These are phyloP conservation scores for Cavenderia fasciculata DNA, from an alignment of 78 protist genomes.

Conservation along the genomic window DNA sequence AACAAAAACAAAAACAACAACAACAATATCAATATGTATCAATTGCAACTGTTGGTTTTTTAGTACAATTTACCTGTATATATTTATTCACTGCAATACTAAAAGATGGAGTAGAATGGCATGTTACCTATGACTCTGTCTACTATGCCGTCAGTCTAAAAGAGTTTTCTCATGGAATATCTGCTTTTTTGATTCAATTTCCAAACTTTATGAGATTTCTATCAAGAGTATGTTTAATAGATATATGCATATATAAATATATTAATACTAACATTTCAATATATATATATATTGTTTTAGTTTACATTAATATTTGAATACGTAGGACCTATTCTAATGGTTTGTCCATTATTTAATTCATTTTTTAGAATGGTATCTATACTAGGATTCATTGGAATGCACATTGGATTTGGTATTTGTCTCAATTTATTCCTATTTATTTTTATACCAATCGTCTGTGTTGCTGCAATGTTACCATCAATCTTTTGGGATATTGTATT, in stretches of 20 bases:
- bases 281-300: constrained; percentile 1
- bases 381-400: constrained; percentile 56
- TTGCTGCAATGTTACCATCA: constrained; percentile 12
- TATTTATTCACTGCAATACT: constrained; percentile 53
- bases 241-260: background rate
- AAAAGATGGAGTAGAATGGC: constrained; percentile 55
- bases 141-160: constrained; percentile 45
- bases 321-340: constrained; percentile 40
- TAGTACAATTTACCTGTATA: constrained; percentile 19
- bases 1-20: background rate
- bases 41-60: constrained; percentile 1
- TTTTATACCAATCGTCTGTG: constrained; percentile 37
- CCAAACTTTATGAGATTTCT: constrained; percentile 37
- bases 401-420: constrained; percentile 67
- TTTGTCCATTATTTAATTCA: constrained; percentile 38
- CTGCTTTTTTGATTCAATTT: constrained; percentile 6
- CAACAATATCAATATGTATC: background rate
- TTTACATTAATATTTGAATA: constrained; percentile 52
- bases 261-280: background rate
- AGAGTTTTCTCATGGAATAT: constrained; percentile 45
- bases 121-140: constrained; percentile 24
- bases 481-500: constrained; percentile 16
- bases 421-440: constrained; percentile 41
- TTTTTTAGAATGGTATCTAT: constrained; percentile 31
- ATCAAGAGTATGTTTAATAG: constrained; percentile 9